Evolutionary conservation across 2,329 filamentous ascomycete species (phyloP), one percentile per base, ranked within the genome.

Genomic region (Aspergillus vadensis): DNA sequence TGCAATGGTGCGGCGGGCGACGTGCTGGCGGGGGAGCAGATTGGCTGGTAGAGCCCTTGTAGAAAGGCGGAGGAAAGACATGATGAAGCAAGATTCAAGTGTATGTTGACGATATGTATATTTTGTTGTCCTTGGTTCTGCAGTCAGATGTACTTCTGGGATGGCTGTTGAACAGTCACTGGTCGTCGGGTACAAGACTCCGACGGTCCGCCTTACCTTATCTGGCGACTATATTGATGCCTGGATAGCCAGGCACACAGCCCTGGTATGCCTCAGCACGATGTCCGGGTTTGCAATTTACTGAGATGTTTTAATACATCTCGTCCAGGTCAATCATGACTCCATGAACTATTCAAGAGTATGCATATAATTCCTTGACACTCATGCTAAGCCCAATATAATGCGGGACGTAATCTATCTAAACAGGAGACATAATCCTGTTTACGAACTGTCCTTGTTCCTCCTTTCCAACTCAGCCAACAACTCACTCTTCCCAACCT

Each of bases 401-500:
- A 23, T 23, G 23, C 23, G 23, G 5, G 23, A 6, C 23, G 5
- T 23, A 23, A 23, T 23, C 23, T 25, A 7, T 25, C 0, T 7
- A 6, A 23, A 7, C 23, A 25, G 5, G 23, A 25, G 23, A 25
- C 23, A 25, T 0, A 25, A 25, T 25, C 23, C 23, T 25, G 6
- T 25, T 27, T 2, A 43, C 17, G 3, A 43, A 43, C n/a, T 9
- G 4, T 6, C 5, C 43, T 23, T 32, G 5, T 9, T n/a, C 41
- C 15, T 21, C 32, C 21, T 12, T n/a, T 70, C 65, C 12, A 69
- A 51, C 10, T 52, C 48, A 6, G 51, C 30, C 49, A 69, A 56
- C 0, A 65, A 9, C 36, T 66, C 62, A 54, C 63, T 69, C 59
- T 66, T 68, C 2, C 41, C 27, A 14, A 63, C 52, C 23, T 70